Evolutionary conservation across 768 basidiomycete species (phyloP), one percentile per base, ranked within the genome.

Genomic region (Rhizopogon roseolus): DNA sequence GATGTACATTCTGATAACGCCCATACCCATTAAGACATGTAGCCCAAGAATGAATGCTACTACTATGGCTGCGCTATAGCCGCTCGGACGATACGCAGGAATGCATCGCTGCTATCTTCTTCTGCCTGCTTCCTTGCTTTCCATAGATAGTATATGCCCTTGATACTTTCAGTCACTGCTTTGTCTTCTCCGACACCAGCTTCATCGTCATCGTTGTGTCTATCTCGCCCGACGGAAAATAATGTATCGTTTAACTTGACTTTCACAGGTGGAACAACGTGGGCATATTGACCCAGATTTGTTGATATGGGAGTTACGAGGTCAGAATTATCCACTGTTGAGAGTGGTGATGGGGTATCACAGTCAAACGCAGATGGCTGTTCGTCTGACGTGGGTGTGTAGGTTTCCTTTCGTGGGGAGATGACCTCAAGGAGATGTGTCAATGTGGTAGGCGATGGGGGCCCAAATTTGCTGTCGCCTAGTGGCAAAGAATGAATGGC

Each of bases 131-230:
- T 70, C 28, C 74, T 68, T 9, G 74, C 61, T 62, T 70, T 79
- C 86, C 87, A 88, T 19, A 88, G 73, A 28, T 65, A 71, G 64
- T 81, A 86, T 39, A 89, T 64, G 2, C 81, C 79, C 54, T 71
- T 75, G 46, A 86, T 76, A 32, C 78, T 74, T 37, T 80, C 76
- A 39, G 71, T 74, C 43, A 88, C 66, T 17, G 79, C 75, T 27
- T 72, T 71, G 45, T 75, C 71, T 17, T 59, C 68, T 45, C 64
- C 60, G 11, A 49, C 57, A 28, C 50, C 17, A n/a, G 38, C 28
- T 40, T 40, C 25, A 9, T 49, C 46, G 10, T 38, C 52, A 6
- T 34, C 22, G 22, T 19, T 37, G 7, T 46, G 45, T 46, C 29
- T 29, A 17, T 53, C 25, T 11, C 13, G 29, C 10, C n/a, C 50